Conservation (phyloP, 345 rosid species). For the Brassica rapa region DNA sequence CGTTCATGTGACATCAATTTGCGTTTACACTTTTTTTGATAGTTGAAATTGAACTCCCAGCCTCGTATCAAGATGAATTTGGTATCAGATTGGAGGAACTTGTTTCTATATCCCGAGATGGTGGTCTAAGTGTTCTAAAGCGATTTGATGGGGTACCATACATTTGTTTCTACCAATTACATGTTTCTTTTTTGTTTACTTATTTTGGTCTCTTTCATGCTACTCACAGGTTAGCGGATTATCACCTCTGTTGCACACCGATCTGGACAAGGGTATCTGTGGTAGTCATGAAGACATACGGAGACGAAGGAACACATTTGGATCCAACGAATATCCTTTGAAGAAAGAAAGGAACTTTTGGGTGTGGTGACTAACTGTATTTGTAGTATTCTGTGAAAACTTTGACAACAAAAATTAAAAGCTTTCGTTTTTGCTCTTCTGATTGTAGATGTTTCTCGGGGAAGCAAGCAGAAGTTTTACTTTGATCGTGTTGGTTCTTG, state of each 20-base stretch:
- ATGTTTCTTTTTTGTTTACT: background rate
- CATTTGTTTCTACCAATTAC: background rate
- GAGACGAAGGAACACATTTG: background rate
- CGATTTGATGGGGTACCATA: background rate
- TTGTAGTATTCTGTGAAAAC: background rate
- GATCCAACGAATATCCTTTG: background rate
- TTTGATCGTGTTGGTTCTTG: background rate
- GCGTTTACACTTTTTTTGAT: background rate
- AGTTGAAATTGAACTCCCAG: background rate
- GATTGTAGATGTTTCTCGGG: background rate
- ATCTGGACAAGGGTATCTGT: constrained; percentile 4
- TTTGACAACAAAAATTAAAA: background rate
- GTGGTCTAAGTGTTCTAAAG: background rate
- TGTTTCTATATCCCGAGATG: background rate
- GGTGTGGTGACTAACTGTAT: background rate
- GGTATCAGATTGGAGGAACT: background rate
- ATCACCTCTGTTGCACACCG: background rate
- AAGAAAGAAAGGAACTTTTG: background rate
- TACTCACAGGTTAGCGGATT: background rate
- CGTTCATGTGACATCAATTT: background rate
- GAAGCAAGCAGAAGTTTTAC: constrained; percentile 4
- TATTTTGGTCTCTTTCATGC: background rate
- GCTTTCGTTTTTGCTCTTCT: background rate
- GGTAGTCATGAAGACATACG: background rate
- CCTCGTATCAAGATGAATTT: background rate